These are phyloP conservation scores for Debaryomyces maramus DNA, from an alignment of 805 yeast genomes.

Conservation along the genomic window DNA sequence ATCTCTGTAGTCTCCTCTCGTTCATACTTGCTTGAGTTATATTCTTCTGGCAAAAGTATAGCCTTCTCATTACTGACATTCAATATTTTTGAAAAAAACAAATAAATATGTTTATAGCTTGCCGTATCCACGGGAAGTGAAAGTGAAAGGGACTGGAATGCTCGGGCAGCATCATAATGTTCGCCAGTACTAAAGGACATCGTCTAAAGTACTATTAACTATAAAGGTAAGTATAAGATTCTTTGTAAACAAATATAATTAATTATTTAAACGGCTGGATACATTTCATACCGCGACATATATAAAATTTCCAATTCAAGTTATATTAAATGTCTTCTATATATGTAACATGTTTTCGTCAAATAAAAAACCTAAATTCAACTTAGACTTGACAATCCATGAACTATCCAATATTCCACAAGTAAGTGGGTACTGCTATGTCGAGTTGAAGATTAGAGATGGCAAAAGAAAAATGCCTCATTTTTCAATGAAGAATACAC, in stretches of 20 bases:
- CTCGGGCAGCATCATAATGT: background rate
- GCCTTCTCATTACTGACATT: constrained; percentile 19
- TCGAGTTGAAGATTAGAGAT: constrained; percentile 64
- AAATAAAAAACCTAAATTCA: constrained; percentile 58
- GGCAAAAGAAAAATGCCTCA: constrained; percentile 21
- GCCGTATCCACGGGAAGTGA: constrained; percentile 27
- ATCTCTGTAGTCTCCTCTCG: constrained; percentile 19
- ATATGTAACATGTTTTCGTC: constrained; percentile 5
- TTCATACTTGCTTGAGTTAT: background rate
- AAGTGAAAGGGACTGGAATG: constrained; percentile 24
- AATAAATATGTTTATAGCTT: constrained; percentile 25
- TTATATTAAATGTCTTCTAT: background rate
- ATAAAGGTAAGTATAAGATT: too few species aligned
- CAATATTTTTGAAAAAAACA: constrained; percentile 24
- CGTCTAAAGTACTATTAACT: too few species aligned
- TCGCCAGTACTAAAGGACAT: too few species aligned
- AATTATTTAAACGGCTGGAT: too few species aligned
- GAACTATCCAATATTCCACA: constrained; percentile 87
- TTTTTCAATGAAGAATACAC: background rate
- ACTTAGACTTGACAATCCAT: constrained; percentile 55
- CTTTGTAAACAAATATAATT: too few species aligned
- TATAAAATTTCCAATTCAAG: background rate
- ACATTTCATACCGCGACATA: background rate
- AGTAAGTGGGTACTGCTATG: constrained; percentile 62
- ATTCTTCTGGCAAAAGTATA: background rate